Base-by-base conservation (phyloP, 768 basidiomycete genomes). In the Leucosporidium scottii region DNA sequence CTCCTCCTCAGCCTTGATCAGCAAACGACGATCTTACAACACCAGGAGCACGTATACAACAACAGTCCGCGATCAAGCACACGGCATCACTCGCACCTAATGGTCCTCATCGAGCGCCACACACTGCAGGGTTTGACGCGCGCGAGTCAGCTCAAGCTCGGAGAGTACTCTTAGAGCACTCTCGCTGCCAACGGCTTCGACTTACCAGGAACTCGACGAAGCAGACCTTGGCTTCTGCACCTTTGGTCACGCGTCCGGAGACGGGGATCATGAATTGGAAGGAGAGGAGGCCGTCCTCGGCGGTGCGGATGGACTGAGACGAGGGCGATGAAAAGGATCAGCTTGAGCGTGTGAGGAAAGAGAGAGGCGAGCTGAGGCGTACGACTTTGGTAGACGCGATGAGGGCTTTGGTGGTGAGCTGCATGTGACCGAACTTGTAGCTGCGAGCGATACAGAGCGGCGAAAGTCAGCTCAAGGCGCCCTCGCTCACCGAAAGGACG, bases 161-260 rank as follows among this genome's bases (percentile, higher is more conserved):
- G n/a, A 25, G n/a, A 20, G n/a, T n/a, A n/a, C 23, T 30, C n/a
- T 34, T 61, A 23, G 25, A 34, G 21, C 4, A 34, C 21, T 57
- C 23, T 61, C 23, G 34, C 6, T 6, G 30, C 17, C 15, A 28
- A 28, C 4, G 10, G 34, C 3, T 17, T 34, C 17, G n/a, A 81
- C 88, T 76, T 73, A 93, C 93, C 78, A 88, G 83, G 76, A 93
- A 93, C 74, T 94, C 92, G 60, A 94, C 86, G 73, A 92, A 93
- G 0, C 86, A 89, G 62, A 85, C 81, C 59, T 82, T 39, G 72
- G 23, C 68, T n/a, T 58, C 57, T 34, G 34, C 57, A 15, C 34
- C 34, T 25, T n/a, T 39, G 39, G 8, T 44, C 8, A 15, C 39
- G 39, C 39, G 39, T 25, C 36, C 28, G 0, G 25, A 28, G 58